Base-by-base conservation (phyloP, 805 yeast species). In the Yarrowia bubula region DNA sequence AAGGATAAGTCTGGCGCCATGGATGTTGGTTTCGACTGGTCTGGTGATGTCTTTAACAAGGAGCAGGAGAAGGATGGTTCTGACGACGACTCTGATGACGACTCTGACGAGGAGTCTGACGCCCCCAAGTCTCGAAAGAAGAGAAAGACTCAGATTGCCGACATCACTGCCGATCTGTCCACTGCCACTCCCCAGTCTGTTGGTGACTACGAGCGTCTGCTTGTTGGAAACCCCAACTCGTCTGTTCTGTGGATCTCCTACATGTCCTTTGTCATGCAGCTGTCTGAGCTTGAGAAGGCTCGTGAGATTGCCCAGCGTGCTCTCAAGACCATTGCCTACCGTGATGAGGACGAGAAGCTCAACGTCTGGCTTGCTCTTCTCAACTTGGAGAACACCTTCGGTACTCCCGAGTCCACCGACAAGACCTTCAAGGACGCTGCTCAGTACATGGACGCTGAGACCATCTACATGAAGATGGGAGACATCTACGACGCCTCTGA, bases 221-320 rank as follows among this genome's bases (percentile, higher is more conserved):
- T 95, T 65, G 83, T 95, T 67, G 96, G 98, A 74, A 89, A 89
- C 74, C 98, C 99, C 55, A 88, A 90, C 79, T 90, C 97, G 2
- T 93, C 99, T 1, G 84, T 92, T 39, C 77, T 91, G 66, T 95
- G 99, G 99, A 93, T 95, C 90, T 90, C 92, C 77, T 95, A 89
- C 78, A 95, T 95, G 97, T 92, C 98, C 4, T 95, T 93, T 88
- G 97, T 92, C 76, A 81, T 95, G 69, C 97, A 92, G 76, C 81
- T 93, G 68, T 89, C 97, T 79, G 99, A 95, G 76, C 80, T 92
- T 66, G 98, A 93, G 42, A 91, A 90, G 77, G 97, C 98, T 9
- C 86, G 99, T 71, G 96, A 90, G 75, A 85, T 95, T 71, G 98
- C 90, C 50, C 89, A 88, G 71, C 85, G 99, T 68, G 99, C 98